Percentiles rank a stretch among this genome's conserved stretches.
Evolutionary conservation across 495 filamentous ascomycete genomes (phyloP).

Genomic region (Penicillium alfredii): DNA sequence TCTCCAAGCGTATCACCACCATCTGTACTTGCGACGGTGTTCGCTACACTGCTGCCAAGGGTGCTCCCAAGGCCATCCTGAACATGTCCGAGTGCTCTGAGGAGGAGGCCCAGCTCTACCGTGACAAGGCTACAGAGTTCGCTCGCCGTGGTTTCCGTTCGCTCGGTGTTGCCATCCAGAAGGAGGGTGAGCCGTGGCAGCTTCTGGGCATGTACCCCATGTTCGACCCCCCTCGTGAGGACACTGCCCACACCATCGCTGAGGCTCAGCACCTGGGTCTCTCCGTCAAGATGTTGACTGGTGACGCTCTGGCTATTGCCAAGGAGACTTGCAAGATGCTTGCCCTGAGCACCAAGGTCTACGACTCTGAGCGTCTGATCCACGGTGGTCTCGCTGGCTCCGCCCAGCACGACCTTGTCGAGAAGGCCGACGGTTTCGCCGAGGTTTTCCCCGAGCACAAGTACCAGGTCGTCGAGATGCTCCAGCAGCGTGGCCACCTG

Average conservation of each 20-base stretch:
- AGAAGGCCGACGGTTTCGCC: conserved; percentile 71
- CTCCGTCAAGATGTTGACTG: conserved; percentile 73
- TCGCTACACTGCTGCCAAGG: conserved; percentile 63
- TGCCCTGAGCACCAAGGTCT: conserved; percentile 70
- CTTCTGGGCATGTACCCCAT: conserved; percentile 71
- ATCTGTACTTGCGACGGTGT: conserved; percentile 62
- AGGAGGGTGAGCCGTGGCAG: conserved; percentile 61
- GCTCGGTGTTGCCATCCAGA: conserved; percentile 67
- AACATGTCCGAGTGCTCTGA: conserved; percentile 58
- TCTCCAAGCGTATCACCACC: conserved; percentile 71
- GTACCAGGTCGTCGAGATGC: conserved; percentile 72
- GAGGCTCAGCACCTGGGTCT: conserved; percentile 73
- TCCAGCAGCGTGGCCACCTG: conserved; percentile 68
- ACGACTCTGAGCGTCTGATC: conserved; percentile 69
- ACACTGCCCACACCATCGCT: conserved; percentile 71
- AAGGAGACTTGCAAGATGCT: conserved; percentile 81
- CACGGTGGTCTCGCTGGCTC: conserved; percentile 68
- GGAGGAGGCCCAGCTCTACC: conserved; percentile 59
- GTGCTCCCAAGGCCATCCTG: conserved; percentile 68
- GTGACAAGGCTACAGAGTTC: conserved; percentile 65
- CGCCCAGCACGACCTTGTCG: conserved; percentile 68
- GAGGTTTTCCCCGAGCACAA: conserved; percentile 75
- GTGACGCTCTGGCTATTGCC: conserved; percentile 73
- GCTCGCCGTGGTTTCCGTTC: conserved; percentile 78
- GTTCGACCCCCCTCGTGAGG: conserved; percentile 74